A percentile compares a stretch with the other conserved stretches of the same genome.
Conservation (phyloP, 768 basidiomycete genomes). For the Mrakia hoshinonis region DNA sequence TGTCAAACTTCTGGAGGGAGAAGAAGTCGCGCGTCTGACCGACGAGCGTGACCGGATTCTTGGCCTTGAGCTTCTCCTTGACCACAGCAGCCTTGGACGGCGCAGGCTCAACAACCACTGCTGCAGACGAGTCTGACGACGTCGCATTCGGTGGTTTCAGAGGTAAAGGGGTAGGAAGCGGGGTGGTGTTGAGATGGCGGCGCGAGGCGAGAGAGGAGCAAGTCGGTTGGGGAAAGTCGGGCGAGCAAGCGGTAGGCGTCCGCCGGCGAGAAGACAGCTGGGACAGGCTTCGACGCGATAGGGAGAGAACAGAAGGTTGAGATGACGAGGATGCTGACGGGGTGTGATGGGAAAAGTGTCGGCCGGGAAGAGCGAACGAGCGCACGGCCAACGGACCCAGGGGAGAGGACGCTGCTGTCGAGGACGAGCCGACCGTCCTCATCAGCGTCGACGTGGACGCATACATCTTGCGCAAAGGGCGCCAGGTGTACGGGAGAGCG, state of each 20-base stretch:
- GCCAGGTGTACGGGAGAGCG: too few relatives aligned
- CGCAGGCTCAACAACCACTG: neutral
- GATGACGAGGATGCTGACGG: neutral
- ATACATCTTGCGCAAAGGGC: neutral
- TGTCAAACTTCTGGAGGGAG: slow-evolving; percentile 11
- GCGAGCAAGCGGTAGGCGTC: neutral
- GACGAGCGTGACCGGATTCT: neutral
- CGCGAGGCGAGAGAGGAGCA: neutral
- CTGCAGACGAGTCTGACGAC: neutral
- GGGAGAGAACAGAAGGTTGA: neutral
- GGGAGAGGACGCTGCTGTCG: neutral
- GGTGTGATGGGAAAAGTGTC: neutral
- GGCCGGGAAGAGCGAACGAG: neutral
- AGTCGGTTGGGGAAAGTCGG: slow-evolving; percentile 6
- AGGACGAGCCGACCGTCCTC: neutral
- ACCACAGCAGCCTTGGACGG: slow-evolving; percentile 1
- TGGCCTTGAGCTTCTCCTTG: neutral
- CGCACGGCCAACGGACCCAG: neutral
- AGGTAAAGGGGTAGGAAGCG: neutral
- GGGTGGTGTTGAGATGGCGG: slow-evolving; percentile 3
- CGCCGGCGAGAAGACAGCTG: neutral
- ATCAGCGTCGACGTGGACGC: neutral
- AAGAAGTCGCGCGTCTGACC: neutral
- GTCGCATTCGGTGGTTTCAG: neutral
- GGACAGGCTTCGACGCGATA: neutral